Base-by-base conservation (phyloP, 1,284 basidiomycete genomes). In the Heliocybe sulcata region DNA sequence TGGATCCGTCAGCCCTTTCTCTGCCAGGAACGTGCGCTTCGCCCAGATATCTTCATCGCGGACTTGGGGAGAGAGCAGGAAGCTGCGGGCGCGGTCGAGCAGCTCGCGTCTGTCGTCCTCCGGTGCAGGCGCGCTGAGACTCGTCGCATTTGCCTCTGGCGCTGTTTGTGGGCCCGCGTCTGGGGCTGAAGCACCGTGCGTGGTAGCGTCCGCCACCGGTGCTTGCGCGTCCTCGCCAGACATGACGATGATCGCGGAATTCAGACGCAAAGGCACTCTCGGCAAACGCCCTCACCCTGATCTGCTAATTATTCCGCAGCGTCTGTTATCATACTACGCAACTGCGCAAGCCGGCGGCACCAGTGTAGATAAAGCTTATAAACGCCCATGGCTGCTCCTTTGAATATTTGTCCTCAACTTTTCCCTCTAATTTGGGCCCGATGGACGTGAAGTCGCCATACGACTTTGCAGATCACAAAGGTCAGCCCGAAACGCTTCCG, bases 21-120 rank as follows among this genome's bases (percentile, higher is more conserved):
- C 87, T 0, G 63, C 61, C 14, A 94, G 76, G 56, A 94, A 90
- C 52, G 69, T 67, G 6, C 81, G 77, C 63, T 89, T 89, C 4
- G 78, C 74, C 1, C 64, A 56, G 0, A 66, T 53, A 61, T 87
- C 81, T 61, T 88, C 83, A 53, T 78, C 67, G 14, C 75, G 72
- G 35, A 88, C 75, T 62, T 86, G 81, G 3, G 85, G 81, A 1
- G 88, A 86, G 11, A 67, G 66, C 10, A 90, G 72, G 65, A 90
- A 90, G 6, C 74, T 61, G 45, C 82, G 77, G 4, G 87, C 88
- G 54, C 75, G 79, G 25, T 76, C 62, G 26, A 90, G 60, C 6
- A 90, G 73, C 48, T 82, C 77, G 54, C 65, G 26, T 38, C 73
- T 69, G 54, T 67, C 57, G n/a, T n/a, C n/a, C n/a, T n/a, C n/a